Percentiles rank a stretch among this genome's conserved stretches.
Evolutionary conservation across 2,329 filamentous ascomycete genomes (phyloP).

Genomic region (Trichoderma simmonsii): DNA sequence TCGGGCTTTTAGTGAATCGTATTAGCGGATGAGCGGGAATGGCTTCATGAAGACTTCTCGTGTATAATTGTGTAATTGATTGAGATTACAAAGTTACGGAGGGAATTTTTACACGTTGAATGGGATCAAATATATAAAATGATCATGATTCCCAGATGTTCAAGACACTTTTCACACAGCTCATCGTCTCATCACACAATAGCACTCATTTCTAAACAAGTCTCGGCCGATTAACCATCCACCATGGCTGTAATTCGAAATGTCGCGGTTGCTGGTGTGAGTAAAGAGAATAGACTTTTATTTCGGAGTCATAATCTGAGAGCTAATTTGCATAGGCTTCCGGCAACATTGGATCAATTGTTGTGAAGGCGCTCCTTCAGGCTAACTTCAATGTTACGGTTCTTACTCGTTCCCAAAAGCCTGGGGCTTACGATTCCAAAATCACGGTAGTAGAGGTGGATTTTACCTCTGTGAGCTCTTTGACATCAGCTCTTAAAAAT

Average conservation of each 20-base stretch:
- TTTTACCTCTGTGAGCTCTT: not conserved
- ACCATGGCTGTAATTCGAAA: not conserved
- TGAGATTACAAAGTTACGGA: not conserved
- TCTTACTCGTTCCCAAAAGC: not conserved
- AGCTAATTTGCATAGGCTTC: not conserved
- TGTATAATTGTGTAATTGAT: not conserved
- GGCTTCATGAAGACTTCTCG: not conserved
- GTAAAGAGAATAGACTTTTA: not conserved
- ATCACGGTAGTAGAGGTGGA: not conserved
- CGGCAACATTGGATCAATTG: not conserved
- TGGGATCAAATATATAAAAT: not conserved
- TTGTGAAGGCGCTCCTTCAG: not conserved
- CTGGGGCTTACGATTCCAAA: not conserved
- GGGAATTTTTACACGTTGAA: not conserved
- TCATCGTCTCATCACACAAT: not conserved
- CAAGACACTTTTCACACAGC: not conserved
- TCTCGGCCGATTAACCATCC: not conserved
- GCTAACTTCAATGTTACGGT: not conserved
- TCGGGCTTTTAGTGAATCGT: not conserved
- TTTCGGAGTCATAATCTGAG: not conserved
- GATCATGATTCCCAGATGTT: not conserved
- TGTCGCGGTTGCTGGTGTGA: not conserved
- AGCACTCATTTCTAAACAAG: not conserved
- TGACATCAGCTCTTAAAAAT: not conserved
- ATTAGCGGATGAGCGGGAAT: not conserved